These are phyloP conservation scores for Hanseniaspora clermontiae DNA, from an alignment of 805 yeast genomes.

Conservation along the genomic window DNA sequence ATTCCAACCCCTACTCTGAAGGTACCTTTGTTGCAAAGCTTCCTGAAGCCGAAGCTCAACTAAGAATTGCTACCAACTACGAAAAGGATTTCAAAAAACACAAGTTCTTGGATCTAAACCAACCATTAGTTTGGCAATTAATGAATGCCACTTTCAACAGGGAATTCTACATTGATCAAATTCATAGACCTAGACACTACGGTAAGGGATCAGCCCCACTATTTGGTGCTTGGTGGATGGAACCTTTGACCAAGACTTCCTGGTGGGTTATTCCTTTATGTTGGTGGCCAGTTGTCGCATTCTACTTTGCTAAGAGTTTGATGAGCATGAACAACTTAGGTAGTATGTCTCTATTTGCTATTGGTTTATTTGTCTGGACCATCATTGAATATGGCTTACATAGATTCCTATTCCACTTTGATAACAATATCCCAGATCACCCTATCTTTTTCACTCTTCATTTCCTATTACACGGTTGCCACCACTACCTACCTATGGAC, in stretches of 20 bases:
- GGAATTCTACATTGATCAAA: slow-evolving; percentile 87
- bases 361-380: slow-evolving; percentile 92
- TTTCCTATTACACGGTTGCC: slow-evolving; percentile 88
- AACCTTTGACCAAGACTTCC: slow-evolving; percentile 80
- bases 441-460: slow-evolving; percentile 65
- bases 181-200: slow-evolving; percentile 95
- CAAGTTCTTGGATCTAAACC: slow-evolving; percentile 72
- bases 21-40: slow-evolving; percentile 45
- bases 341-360: slow-evolving; percentile 46
- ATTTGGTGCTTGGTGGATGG: slow-evolving; percentile 78
- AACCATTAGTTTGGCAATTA: slow-evolving; percentile 74
- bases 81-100: slow-evolving; percentile 58
- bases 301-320: slow-evolving; percentile 48
- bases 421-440: slow-evolving; percentile 71
- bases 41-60: slow-evolving; percentile 53
- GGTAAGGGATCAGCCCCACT: slow-evolving; percentile 94
- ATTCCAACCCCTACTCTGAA: slow-evolving; percentile 32
- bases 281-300: slow-evolving; percentile 77
- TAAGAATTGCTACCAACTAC: slow-evolving; percentile 70
- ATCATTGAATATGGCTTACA: slow-evolving; percentile 78
- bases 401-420: slow-evolving; percentile 87
- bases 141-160: slow-evolving; percentile 62
- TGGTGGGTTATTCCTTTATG: slow-evolving; percentile 85
- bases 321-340: slow-evolving; percentile 33
- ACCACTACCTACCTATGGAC: slow-evolving; percentile 97